phyloP scores from a whole-genome alignment of 345 rosid genomes.

The Eutrema yunnanense region DNA sequence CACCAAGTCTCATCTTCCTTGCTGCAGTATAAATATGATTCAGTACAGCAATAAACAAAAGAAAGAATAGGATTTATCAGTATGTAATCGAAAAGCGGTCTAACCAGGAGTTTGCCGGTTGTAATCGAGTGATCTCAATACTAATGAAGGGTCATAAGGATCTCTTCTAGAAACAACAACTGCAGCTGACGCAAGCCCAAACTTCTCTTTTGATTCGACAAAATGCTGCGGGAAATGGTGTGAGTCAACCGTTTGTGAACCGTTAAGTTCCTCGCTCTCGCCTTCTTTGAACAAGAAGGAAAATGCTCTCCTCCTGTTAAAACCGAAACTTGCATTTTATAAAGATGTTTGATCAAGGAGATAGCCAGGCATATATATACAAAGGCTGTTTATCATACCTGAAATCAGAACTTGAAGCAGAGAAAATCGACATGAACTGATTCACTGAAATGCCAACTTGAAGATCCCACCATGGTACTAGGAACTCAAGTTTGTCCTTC shows the following conservation, averaged over 20 bases:
- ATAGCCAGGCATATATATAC: neutral
- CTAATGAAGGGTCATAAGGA: slow-evolving; percentile 44
- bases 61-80: neutral
- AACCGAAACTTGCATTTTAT: neutral
- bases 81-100: slow-evolving; percentile 5
- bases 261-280: slow-evolving; percentile 71
- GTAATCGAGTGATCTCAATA: slow-evolving; percentile 53
- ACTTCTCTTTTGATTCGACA: slow-evolving; percentile 48
- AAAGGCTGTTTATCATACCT: slow-evolving; percentile 33
- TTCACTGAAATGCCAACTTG: slow-evolving; percentile 86
- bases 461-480: slow-evolving; percentile 99
- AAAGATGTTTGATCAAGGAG: neutral
- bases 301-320: slow-evolving; percentile 72
- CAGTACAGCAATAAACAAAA: neutral
- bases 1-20: slow-evolving; percentile 40
- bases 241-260: slow-evolving; percentile 64
- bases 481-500: slow-evolving; percentile 70
- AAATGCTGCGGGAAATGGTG: slow-evolving; percentile 86
- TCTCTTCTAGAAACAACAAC: slow-evolving; percentile 57
- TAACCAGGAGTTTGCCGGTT: slow-evolving; percentile 62
- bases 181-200: slow-evolving; percentile 87
- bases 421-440: slow-evolving; percentile 80
- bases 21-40: slow-evolving; percentile 24
- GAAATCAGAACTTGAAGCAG: slow-evolving; percentile 81
- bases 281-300: slow-evolving; percentile 75